Base-by-base conservation (phyloP, 805 yeast genomes). In the Candida sakaeoensis region DNA sequence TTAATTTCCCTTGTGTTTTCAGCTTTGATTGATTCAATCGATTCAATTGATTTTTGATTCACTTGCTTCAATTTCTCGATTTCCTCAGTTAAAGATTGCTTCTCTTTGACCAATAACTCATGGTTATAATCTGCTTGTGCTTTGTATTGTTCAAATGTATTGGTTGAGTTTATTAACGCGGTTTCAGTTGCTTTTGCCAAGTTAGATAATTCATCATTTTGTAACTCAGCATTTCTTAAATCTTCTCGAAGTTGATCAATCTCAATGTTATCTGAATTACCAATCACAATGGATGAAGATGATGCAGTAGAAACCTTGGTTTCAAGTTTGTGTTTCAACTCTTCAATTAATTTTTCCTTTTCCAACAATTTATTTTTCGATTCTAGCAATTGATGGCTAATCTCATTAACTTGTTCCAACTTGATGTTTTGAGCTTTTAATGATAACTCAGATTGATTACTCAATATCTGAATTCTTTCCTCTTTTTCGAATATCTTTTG, bases 131-230 rank as follows among this genome's bases (percentile, higher is more conserved):
- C 63, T 12, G 51, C 40, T 6, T 63, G 60, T 5, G 16, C 37
- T 40, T 53, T 65, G 33, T 53, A 61, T n/a, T 54, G 51, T 21
- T 66, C 86, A 53, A 74, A 82, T 1, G 81, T 65, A 15, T 64
- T 62, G 21, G 76, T 79, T 43, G 85, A 64, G 33, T 71, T 66
- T 27, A 63, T 59, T 27, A 86, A 65, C 4, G 89, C 79, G 38
- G 74, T 76, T 52, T 86, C 95, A 3, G 87, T 77, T 10, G 84
- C 77, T 37, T 61, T 60, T 0, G 89, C 80, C 29, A 86, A 70
- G n/a, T 64, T 65, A 41, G 80, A 76, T 54, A 81, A 75, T 48
- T 82, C 80, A n/a, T 69, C 69, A 8, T 76, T 71, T 50, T 74
- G 79, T n/a, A 73, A 65, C 47, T 75, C 75, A 1, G 86, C 77